Base-by-base conservation (phyloP, 176 grass and related monocot species). In the Bromus sterilis region DNA sequence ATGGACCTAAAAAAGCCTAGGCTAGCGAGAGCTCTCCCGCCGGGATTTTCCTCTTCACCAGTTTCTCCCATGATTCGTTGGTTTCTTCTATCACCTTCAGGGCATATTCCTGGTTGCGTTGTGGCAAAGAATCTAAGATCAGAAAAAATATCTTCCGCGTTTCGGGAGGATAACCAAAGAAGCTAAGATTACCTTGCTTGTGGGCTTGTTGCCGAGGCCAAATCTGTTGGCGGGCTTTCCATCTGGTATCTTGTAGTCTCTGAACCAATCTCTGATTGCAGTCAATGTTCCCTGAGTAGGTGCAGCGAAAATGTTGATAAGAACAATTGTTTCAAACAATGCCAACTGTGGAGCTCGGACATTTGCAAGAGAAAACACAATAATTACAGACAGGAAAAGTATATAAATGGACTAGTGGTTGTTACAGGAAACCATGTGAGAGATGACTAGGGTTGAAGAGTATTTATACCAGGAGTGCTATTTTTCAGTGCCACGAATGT, bases 211-310 rank as follows among this genome's bases (percentile, higher is more conserved):
- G 32, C 92, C 92, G 29, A 98, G 92, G 53, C 92, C 95, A 49
- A 98, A 98, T 71, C 79, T 81, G 78, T 99, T 99, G 56, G 93
- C 96, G 43, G 96, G 96, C 72, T 99, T 99, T 67, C 96, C 96
- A 71, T 99, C 96, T 43, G 96, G 93, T 86, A 93, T 95, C 88
- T 99, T 99, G 93, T 99, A 99, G 87, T 99, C 93, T 88, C 96
- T 91, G 86, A 99, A 95, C 96, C 96, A 99, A 74, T 95, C 91
- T 74, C 96, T 86, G 85, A 99, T 95, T 10, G 96, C 93, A 42
- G 91, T 99, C 79, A 99, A 79, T 48, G 96, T 99, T 28, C 96
- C 93, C 96, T 95, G 86, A 85, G 78, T 24, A 84, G 75, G 12
- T 67, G 43, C 79, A 12, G 1, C 16, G n/a, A 48, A 65, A 71